Conservation (phyloP, 2,329 filamentous ascomycete species). For the Penicillium sp. region DNA sequence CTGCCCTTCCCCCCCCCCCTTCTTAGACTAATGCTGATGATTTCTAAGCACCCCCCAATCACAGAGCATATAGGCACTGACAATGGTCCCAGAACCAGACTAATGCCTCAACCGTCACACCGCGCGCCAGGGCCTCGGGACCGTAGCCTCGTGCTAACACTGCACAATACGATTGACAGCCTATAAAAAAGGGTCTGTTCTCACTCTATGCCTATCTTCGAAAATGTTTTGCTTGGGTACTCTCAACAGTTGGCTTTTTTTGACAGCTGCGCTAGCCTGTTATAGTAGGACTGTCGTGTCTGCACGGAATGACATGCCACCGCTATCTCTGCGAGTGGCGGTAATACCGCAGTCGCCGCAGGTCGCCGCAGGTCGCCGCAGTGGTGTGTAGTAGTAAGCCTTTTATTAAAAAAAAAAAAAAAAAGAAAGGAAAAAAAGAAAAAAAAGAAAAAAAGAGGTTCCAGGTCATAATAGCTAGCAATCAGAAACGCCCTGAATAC, state of each 20-base stretch:
- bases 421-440: not conserved
- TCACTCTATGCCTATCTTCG: not conserved
- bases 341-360: not conserved
- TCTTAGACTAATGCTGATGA: not conserved
- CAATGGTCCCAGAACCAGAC: conserved; percentile 1
- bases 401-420: not conserved
- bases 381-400: too few species aligned
- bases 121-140: conserved; percentile 11
- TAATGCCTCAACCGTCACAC: conserved; percentile 17
- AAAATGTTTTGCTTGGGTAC: not conserved
- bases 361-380: too few species aligned
- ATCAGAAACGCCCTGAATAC: not conserved
- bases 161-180: not conserved
- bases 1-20: not conserved
- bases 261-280: not conserved
- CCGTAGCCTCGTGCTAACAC: conserved; percentile 10
- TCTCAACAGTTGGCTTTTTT: too few species aligned
- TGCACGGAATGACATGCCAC: not conserved
- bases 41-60: conserved; percentile 3
- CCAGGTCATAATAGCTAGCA: not conserved
- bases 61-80: conserved; percentile 3
- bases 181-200: not conserved
- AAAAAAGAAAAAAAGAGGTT: not conserved
- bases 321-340: not conserved
- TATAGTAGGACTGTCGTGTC: not conserved